These are phyloP conservation scores for Colletotrichum eremochloae DNA, from an alignment of 2,329 filamentous ascomycete species.

Conservation along the genomic window DNA sequence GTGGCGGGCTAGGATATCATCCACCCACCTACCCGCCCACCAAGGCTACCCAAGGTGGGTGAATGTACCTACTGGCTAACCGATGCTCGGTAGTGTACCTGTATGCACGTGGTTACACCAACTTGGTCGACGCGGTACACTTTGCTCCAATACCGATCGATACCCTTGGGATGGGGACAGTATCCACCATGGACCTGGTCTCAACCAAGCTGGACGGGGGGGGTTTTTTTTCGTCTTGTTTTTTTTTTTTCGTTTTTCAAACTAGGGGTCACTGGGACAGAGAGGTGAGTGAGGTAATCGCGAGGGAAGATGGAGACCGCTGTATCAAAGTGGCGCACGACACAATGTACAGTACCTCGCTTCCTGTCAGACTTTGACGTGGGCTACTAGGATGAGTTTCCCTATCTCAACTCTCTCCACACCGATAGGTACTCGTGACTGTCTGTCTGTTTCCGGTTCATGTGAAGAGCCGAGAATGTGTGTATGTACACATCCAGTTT, in stretches of 20 bases:
- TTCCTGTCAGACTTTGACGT: neutral
- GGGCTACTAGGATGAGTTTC: neutral
- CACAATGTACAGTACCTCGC: too few relatives aligned
- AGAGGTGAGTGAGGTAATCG: neutral
- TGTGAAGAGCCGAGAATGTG: conserved; percentile 7
- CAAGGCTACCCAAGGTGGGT: too few relatives aligned
- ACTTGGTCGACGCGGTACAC: neutral
- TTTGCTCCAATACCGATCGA: neutral
- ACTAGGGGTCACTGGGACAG: neutral
- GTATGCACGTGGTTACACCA: neutral
- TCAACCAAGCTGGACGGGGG: neutral
- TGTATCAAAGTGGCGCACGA: too few relatives aligned
- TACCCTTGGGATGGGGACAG: neutral
- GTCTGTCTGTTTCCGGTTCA: neutral
- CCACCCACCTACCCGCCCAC: too few relatives aligned
- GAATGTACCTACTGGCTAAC: too few relatives aligned
- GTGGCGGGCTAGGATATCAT: conserved; percentile 8
- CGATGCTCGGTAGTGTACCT: too few relatives aligned
- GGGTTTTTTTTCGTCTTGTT: too few relatives aligned
- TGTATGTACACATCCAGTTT: neutral
- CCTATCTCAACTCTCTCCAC: neutral
- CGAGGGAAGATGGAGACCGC: neutral
- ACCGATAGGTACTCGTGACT: neutral
- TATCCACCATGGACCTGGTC: neutral
- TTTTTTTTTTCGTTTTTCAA: neutral